Evolutionary conservation across 1,284 basidiomycete genomes (phyloP).

Genomic region (Rhodotorula sp.): DNA sequence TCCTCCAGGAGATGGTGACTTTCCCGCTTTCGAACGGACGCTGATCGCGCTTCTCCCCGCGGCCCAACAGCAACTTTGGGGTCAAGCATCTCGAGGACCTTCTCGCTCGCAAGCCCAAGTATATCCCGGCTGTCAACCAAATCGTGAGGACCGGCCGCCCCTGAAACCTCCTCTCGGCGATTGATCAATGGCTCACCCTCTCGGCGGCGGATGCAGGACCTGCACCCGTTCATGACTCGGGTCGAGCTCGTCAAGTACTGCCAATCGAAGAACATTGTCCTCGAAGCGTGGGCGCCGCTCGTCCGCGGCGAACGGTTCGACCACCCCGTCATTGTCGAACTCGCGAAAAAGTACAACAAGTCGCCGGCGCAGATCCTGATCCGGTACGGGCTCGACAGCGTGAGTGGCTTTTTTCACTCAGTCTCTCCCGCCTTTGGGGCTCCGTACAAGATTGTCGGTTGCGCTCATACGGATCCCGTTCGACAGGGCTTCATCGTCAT

Average conservation of each 20-base stretch:
- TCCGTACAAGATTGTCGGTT: no score
- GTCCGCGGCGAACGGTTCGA: constrained; percentile 61
- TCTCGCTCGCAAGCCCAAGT: constrained; percentile 56
- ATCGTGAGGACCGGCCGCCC: constrained; percentile 55
- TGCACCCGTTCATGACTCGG: constrained; percentile 83
- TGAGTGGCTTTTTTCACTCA: constrained; percentile 49
- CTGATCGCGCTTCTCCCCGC: neutral
- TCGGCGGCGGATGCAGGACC: constrained; percentile 49
- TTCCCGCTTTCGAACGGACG: constrained; percentile 56
- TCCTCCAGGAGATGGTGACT: neutral
- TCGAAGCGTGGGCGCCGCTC: constrained; percentile 62
- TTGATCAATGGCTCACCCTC: neutral
- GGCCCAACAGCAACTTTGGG: constrained; percentile 47
- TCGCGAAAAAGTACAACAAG: constrained; percentile 64
- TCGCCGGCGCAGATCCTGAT: constrained; percentile 71
- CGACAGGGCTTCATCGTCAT: constrained; percentile 56
- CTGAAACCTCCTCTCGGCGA: no score
- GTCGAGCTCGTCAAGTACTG: constrained; percentile 74
- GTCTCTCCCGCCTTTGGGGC: no score
- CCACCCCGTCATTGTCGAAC: constrained; percentile 59
- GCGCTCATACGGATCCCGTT: no score
- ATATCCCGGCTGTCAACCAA: constrained; percentile 71
- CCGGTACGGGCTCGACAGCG: constrained; percentile 78
- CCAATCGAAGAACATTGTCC: constrained; percentile 62
- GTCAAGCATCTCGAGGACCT: constrained; percentile 77